These are phyloP conservation scores for Obelidium mucronatum DNA, from an alignment of 192 early-diverging fungal genomes.

Conservation along the genomic window DNA sequence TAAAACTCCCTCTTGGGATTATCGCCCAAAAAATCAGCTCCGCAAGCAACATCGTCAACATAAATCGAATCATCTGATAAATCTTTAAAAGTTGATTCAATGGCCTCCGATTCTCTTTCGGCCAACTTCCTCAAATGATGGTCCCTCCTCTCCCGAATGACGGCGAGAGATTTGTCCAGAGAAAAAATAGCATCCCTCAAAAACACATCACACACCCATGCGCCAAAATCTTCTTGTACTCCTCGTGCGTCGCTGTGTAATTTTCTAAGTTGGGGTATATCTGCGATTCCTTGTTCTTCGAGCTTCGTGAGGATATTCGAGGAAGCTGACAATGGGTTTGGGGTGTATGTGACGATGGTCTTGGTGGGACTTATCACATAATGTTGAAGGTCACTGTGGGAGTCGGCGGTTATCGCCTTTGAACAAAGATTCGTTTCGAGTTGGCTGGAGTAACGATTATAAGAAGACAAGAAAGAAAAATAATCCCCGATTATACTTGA, in stretches of 20 bases:
- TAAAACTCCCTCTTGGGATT: too few species aligned
- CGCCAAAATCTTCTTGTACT: slow-evolving; percentile 70
- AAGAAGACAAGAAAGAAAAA: neutral
- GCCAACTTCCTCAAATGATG: too few species aligned
- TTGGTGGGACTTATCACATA: slow-evolving; percentile 44
- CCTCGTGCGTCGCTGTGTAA: slow-evolving; percentile 47
- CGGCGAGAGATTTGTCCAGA: too few species aligned
- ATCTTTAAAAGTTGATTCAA: too few species aligned
- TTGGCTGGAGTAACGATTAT: too few species aligned
- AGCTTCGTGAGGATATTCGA: neutral
- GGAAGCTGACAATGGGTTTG: neutral
- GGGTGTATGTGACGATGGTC: slow-evolving; percentile 35
- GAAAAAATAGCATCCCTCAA: too few species aligned
- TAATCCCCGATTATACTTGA: slow-evolving; percentile 38
- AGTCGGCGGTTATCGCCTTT: slow-evolving; percentile 44
- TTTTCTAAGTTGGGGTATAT: slow-evolving; percentile 46
- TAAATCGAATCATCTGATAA: too few species aligned
- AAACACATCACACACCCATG: slow-evolving; percentile 79
- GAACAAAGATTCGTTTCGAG: slow-evolving; percentile 50
- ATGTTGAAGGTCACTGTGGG: slow-evolving; percentile 11
- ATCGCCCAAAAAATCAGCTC: too few species aligned
- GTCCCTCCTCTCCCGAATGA: too few species aligned
- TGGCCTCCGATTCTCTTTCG: too few species aligned
- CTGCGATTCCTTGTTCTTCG: neutral
- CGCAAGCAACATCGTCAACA: too few species aligned